These are phyloP conservation scores for Cardamine occulta DNA, from an alignment of 345 rosid species.

Conservation along the genomic window DNA sequence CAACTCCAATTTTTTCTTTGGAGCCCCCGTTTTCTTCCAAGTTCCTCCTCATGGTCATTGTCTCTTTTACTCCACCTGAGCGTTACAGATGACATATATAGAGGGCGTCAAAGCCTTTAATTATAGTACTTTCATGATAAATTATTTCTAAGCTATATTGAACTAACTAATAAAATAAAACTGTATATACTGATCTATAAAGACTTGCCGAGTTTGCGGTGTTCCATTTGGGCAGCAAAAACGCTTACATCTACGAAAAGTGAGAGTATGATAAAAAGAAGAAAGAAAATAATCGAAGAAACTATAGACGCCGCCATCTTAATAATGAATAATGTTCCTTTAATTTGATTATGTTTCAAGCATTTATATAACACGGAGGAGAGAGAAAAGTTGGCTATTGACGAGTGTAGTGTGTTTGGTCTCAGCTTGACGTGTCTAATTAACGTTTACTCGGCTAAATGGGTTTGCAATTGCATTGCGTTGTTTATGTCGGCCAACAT, in stretches of 20 bases:
- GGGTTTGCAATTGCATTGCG: background rate
- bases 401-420: background rate
- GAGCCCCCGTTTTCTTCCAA: slow-evolving; percentile 2
- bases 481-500: background rate
- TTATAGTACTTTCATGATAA: background rate
- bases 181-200: background rate
- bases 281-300: slow-evolving; percentile 22
- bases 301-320: background rate
- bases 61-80: slow-evolving; percentile 9
- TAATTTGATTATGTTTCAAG: background rate
- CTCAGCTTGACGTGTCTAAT: background rate
- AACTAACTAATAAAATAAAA: background rate
- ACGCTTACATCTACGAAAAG: background rate
- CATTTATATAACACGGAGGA: background rate
- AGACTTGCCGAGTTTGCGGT: slow-evolving; percentile 25
- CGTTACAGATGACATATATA: background rate
- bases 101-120: background rate
- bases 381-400: background rate
- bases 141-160: background rate
- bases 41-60: slow-evolving; percentile 12
- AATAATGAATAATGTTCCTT: background rate
- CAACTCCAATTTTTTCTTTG: too few relatives aligned
- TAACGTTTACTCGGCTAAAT: background rate
- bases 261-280: slow-evolving; percentile 9
- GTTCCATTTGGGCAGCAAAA: slow-evolving; percentile 15